Conservation (phyloP, 2,329 filamentous ascomycete species). For the Simplicillium aogashimaense region DNA sequence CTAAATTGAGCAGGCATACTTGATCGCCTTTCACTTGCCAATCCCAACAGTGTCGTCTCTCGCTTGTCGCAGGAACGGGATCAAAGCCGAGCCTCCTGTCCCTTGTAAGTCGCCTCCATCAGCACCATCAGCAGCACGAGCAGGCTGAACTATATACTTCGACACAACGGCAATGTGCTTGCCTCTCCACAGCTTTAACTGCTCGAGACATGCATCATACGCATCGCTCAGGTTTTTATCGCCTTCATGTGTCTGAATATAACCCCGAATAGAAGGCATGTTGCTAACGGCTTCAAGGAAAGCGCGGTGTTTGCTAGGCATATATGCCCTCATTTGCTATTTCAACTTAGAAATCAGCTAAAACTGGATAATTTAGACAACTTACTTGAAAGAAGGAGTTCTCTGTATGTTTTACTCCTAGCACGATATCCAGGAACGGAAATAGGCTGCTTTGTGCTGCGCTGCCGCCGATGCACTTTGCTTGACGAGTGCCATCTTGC, state of each 20-base stretch:
- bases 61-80: constrained; percentile 15
- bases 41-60: constrained; percentile 22
- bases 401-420: constrained; percentile 6
- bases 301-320: constrained; percentile 10
- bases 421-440: constrained; percentile 9
- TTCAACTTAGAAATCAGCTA: neutral
- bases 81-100: constrained; percentile 7
- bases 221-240: constrained; percentile 3
- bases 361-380: too few relatives aligned
- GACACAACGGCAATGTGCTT: constrained; percentile 11
- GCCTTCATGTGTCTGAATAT: constrained; percentile 3
- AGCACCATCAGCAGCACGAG: neutral
- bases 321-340: constrained; percentile 8
- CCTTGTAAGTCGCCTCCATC: constrained; percentile 5
- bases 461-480: constrained; percentile 9
- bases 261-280: constrained; percentile 7
- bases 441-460: constrained; percentile 12
- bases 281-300: constrained; percentile 6
- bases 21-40: too few relatives aligned
- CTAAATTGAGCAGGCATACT: too few relatives aligned
- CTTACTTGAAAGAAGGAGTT: constrained; percentile 9
- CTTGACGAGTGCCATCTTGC: constrained; percentile 7
- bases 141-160: constrained; percentile 9
- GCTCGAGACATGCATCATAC: constrained; percentile 6
- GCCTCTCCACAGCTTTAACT: constrained; percentile 9